These are phyloP conservation scores for Yamadazyma diddensiae DNA, from an alignment of 1,139 yeast species.

Conservation along the genomic window DNA sequence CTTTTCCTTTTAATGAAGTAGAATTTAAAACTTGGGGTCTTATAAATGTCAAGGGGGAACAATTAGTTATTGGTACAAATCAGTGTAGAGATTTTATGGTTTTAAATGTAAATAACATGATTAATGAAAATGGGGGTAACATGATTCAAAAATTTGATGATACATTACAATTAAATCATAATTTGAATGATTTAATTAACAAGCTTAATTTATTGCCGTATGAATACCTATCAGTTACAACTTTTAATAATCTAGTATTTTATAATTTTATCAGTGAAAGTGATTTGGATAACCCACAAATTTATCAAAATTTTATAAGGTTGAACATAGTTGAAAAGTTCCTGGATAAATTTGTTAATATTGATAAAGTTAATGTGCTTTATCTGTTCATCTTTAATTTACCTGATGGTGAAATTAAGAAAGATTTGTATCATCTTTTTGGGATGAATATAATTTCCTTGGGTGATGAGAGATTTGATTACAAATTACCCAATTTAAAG, in stretches of 20 bases:
- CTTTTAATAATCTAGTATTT: slow-evolving; percentile 10
- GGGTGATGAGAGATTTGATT: slow-evolving; percentile 6
- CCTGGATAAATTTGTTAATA: slow-evolving; percentile 6
- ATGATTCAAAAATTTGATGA: slow-evolving; percentile 6
- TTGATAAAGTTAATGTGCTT: slow-evolving; percentile 9
- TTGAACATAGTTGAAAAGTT: slow-evolving; percentile 8
- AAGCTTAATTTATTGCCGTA: slow-evolving; percentile 14
- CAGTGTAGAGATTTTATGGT: slow-evolving; percentile 11
- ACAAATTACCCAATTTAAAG: slow-evolving; percentile 7
- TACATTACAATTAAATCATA: slow-evolving; percentile 4
- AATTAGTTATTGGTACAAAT: slow-evolving; percentile 11
- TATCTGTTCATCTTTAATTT: slow-evolving; percentile 12
- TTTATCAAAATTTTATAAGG: slow-evolving; percentile 15
- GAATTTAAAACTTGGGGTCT: slow-evolving; percentile 15
- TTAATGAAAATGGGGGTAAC: neutral
- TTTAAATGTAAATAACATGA: slow-evolving; percentile 3
- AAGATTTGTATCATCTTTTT: slow-evolving; percentile 15
- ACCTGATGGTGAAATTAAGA: slow-evolving; percentile 17
- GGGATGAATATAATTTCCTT: slow-evolving; percentile 15
- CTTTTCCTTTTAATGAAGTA: slow-evolving; percentile 8
- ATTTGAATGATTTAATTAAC: slow-evolving; percentile 9
- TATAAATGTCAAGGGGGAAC: slow-evolving; percentile 6
- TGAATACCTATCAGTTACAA: slow-evolving; percentile 15
- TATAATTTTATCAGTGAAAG: slow-evolving; percentile 17
- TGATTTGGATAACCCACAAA: slow-evolving; percentile 17